Evolutionary conservation across 768 basidiomycete species (phyloP), one percentile per base, ranked within the genome.

Genomic region (Candolleomyces eurysporus): DNA sequence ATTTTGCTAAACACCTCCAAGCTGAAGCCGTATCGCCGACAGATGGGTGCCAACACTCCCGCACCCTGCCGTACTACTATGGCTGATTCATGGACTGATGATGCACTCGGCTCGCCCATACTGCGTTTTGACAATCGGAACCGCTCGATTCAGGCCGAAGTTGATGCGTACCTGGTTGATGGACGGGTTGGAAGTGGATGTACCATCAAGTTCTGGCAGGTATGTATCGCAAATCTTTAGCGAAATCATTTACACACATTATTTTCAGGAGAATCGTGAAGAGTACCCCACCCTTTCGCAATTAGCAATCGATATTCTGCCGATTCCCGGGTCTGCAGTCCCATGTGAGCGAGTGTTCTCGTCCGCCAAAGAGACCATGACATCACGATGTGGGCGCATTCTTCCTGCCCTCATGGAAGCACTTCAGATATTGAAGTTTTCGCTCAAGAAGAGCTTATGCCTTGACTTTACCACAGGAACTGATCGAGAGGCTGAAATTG

Each of bases 311-410:
- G 60, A 61, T 42, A 26, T 46, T 32, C 32, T 61, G 14, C 53
- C 60, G 19, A 61, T 61, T n/a, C 53, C 53, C 3, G 60, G 42
- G 45, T 61, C 53, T 4, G 52, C 53, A 11, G 60, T 61, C 6
- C 53, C 60, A 31, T 61, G 60, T 30, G 48, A 61, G 32, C 42
- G 30, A 6, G 52, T 61, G 10, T 61, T 61, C 32, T 61, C 60
- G 10, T 55, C 52, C 19, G 60, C 53, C 4, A 61, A 61, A 26
- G 53, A 61, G 31, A 61, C 53, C 8, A 53, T 61, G 53, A 36
- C 60, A 0, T 4, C 42, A 0, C n/a, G 60, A 1, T 19, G 31
- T 0, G 56, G 32, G 13, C 53, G 53, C 0, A 55, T 61, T 3
- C 16, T 14, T 5, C 21, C 52, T 2, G 43, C 55, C 1, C 53